Base-by-base conservation (phyloP, 257 asterid genomes). In the Penstemon barbatus region DNA sequence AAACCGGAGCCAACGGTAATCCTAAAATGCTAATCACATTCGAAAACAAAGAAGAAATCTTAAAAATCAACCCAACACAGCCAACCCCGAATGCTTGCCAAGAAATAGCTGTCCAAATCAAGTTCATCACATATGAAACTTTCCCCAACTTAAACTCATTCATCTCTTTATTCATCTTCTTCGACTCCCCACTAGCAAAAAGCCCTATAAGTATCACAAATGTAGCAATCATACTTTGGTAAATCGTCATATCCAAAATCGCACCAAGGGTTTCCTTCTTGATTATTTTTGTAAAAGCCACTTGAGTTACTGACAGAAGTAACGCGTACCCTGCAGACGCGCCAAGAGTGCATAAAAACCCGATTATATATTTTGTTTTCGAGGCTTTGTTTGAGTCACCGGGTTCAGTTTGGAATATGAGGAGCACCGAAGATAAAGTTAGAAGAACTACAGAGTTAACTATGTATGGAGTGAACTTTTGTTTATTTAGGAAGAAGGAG, bases 121-220 rank as follows among this genome's bases (percentile, higher is more conserved):
- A 73, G 67, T 73, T 86, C 82, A 83, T 85, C 10, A 82, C 77
- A 57, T 90, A 90, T 0, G 83, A 69, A 5, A 70, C 79, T 15
- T 61, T 71, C 70, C 97, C 97, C 25, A 38, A 5, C 33, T 66
- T 63, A 54, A 69, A 90, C 46, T 57, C 84, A 3, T 57, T 51
- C 95, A 86, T 88, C 71, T 91, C 97, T 13, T 4, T 12, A 5
- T n/a, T 33, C 72, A 86, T 53, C 18, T 15, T 77, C 69, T 33
- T 66, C 90, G 87, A 90, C 19, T 90, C 97, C 51, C 95, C 89
- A 51, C 91, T 82, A 0, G 77, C 92, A 48, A 84, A 88, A 7
- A 84, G 81, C 46, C 87, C 97, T 0, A 76, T 66, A 0, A 78
- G 0, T 3, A 85, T 73, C 0, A 60, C 69, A 3, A 50, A 0